Percentiles rank a stretch among this genome's conserved stretches.
Conservation (phyloP, 2,329 filamentous ascomycete genomes). For the Calonectria pauciramosa region DNA sequence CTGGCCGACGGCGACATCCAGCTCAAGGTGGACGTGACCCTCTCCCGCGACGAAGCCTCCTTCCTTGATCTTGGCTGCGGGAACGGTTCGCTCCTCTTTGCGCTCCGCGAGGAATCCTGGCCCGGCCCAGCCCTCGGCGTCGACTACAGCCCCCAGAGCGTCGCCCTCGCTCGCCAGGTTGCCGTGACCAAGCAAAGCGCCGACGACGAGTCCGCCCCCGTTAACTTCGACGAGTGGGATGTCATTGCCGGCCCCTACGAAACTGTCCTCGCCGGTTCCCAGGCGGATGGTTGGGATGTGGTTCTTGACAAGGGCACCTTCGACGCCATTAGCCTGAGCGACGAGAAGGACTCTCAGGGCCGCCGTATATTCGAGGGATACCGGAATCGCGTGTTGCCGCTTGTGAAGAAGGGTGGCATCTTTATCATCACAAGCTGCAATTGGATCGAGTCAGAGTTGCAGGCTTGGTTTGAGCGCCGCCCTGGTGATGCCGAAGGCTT, state of each 20-base stretch:
- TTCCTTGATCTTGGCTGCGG: conserved; percentile 94
- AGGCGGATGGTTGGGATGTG: conserved; percentile 80
- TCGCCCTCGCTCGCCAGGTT: conserved; percentile 80
- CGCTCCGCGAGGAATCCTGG: conserved; percentile 77
- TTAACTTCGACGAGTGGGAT: conserved; percentile 72
- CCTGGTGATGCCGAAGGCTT: conserved; percentile 57
- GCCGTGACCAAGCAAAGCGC: conserved; percentile 49
- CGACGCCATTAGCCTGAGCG: conserved; percentile 88
- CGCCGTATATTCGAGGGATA: conserved; percentile 82
- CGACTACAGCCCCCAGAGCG: conserved; percentile 85
- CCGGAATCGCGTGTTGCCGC: conserved; percentile 72
- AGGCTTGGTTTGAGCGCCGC: conserved; percentile 77
- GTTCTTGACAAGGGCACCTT: conserved; percentile 99
- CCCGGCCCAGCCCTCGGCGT: conserved; percentile 82
- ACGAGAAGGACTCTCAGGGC: conserved; percentile 65
- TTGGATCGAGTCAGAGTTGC: conserved; percentile 93
- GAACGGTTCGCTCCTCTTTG: conserved; percentile 91
- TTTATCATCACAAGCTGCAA: conserved; percentile 96
- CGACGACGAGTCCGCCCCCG: conserved; percentile 33
- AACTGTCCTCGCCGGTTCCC: conserved; percentile 49
- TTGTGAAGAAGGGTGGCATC: conserved; percentile 79
- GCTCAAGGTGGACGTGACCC: conserved; percentile 31
- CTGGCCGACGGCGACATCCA: conserved; percentile 46
- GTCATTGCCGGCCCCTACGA: conserved; percentile 63
- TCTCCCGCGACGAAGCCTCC: conserved; percentile 56